Percentiles rank a stretch among this genome's conserved stretches.
These are phyloP conservation scores for Exophiala viscosa DNA, from an alignment of 2,329 filamentous ascomycete species.

Conservation along the genomic window DNA sequence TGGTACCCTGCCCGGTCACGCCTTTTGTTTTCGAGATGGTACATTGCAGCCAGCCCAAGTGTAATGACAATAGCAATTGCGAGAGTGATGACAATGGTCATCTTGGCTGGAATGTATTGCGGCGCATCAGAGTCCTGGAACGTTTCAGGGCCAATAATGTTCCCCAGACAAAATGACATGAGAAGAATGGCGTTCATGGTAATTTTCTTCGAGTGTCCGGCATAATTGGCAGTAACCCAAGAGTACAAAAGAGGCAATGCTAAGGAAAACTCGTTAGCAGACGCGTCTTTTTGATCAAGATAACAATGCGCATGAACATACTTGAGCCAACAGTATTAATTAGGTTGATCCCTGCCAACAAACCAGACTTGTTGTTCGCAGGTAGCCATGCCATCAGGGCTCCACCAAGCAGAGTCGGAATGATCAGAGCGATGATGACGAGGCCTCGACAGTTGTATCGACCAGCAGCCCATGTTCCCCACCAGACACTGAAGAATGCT, in stretches of 20 bases:
- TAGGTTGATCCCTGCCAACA: slow-evolving; percentile 43
- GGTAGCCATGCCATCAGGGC: slow-evolving; percentile 36
- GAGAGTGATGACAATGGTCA: slow-evolving; percentile 40
- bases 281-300: no score
- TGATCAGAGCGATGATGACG: slow-evolving; percentile 42
- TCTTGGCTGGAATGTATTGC: slow-evolving; percentile 40
- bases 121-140: slow-evolving; percentile 43
- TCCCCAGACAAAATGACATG: slow-evolving; percentile 42
- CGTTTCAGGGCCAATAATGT: slow-evolving; percentile 45
- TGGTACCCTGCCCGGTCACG: slow-evolving; percentile 25
- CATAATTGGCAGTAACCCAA: slow-evolving; percentile 23
- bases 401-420: slow-evolving; percentile 47
- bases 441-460: slow-evolving; percentile 40
- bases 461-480: slow-evolving; percentile 40
- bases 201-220: slow-evolving; percentile 50
- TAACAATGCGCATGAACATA: no score
- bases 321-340: slow-evolving; percentile 34
- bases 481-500: slow-evolving; percentile 40
- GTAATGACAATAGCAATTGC: slow-evolving; percentile 31
- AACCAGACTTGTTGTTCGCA: slow-evolving; percentile 38
- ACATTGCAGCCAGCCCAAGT: slow-evolving; percentile 30
- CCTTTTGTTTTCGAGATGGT: slow-evolving; percentile 33
- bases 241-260: no score
- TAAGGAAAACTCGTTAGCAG: no score
- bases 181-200: slow-evolving; percentile 47